phyloP scores from a whole-genome alignment of 192 early-diverging fungal genomes.

The Piromyces sp. region DNA sequence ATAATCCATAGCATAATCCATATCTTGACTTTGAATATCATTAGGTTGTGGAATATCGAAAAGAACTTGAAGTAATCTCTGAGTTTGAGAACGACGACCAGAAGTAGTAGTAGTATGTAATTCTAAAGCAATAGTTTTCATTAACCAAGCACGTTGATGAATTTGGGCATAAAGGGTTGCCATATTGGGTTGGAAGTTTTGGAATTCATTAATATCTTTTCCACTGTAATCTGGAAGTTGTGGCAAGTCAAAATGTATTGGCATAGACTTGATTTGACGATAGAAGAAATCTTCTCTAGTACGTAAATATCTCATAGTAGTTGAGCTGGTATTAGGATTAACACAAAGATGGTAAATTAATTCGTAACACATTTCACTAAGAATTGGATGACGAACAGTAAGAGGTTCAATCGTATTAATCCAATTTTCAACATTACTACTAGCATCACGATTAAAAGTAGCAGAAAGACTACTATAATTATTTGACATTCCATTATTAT shows the following conservation, averaged over 20 bases:
- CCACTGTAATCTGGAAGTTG: neutral
- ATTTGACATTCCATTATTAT: neutral
- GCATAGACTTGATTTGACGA: conserved; percentile 37
- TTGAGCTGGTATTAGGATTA: conserved; percentile 40
- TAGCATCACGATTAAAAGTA: conserved; percentile 4
- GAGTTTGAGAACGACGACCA: conserved; percentile 17
- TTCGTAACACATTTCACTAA: conserved; percentile 77
- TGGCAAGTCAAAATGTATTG: conserved; percentile 5
- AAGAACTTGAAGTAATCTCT: conserved; percentile 25
- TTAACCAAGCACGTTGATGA: conserved; percentile 76
- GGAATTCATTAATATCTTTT: neutral
- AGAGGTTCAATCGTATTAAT: conserved; percentile 19
- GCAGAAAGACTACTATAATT: neutral
- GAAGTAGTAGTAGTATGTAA: conserved; percentile 42
- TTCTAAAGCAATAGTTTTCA: conserved; percentile 73
- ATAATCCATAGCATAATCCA: conserved; percentile 2
- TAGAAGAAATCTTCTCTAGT: conserved; percentile 58
- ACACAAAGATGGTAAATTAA: conserved; percentile 68
- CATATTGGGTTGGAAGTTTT: neutral
- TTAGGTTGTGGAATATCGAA: conserved; percentile 10
- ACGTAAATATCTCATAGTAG: conserved; percentile 64
- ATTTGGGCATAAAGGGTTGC: conserved; percentile 21
- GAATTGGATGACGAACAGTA: conserved; percentile 45
- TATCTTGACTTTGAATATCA: conserved; percentile 2
- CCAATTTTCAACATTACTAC: conserved; percentile 11